Evolutionary conservation across 2,329 filamentous ascomycete species (phyloP), one percentile per base, ranked within the genome.

Genomic region (Pseudocercospora cruenta): DNA sequence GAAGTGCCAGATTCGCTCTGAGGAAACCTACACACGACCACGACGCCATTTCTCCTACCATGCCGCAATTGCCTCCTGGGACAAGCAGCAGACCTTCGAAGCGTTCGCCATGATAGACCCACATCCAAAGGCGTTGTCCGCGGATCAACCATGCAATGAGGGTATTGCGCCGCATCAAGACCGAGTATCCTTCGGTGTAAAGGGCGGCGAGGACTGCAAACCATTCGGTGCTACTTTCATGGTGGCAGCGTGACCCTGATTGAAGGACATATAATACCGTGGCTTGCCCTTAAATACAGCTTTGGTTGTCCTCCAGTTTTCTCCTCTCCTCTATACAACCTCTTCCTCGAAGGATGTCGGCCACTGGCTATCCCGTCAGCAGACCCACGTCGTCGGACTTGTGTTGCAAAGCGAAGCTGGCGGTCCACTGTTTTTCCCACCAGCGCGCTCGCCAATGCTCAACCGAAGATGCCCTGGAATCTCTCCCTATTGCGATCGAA

Each of bases 361-460:
- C 51, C 51, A 31, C 51, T 28, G 22, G 22, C 51, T 24, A 7
- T 55, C 22, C 26, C 51, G 51, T 22, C 16, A 19, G 24, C 26
- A 26, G 51, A 55, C 51, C 51, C 51, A 55, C 51, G 51, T 51
- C 24, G n/a, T 51, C 47, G 24, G 47, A 24, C 21, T 24, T 31
- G 51, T 55, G 24, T 10, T 26, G 51, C 51, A 26, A 55, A 51
- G 19, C 47, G 19, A 26, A 43, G 39, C 39, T 26, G 22, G 26
- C 51, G 62, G 45, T 62, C 62, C 64, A 66, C 67, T 60, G 60
- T 64, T 62, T 68, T 47, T 57, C 65, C 47, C 63, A 63, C 24
- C 59, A 31, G 21, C 58, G 19, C 58, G 24, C 58, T 43, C 53
- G 54, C 62, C 54, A 61, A 43, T 26, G 39, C 61, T 57, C 65